These are phyloP conservation scores for Plasmodium inui DNA, from an alignment of 169 alveolate species.

Conservation along the genomic window DNA sequence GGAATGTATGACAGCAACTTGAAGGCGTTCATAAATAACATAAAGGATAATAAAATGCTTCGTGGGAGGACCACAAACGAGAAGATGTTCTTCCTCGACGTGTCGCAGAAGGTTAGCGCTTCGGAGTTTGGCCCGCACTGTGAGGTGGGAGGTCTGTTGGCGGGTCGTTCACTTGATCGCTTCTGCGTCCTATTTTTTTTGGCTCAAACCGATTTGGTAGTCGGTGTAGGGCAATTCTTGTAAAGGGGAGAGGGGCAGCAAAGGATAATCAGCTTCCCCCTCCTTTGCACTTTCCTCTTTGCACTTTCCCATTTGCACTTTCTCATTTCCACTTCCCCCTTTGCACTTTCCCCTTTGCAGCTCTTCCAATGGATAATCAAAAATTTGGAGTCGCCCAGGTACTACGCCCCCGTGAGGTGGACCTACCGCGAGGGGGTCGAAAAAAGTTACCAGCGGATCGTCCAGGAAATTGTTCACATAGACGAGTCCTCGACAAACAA, in stretches of 20 bases:
- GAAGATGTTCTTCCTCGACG: slow-evolving; percentile 66
- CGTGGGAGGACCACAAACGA: slow-evolving; percentile 24
- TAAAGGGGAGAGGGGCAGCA: background rate
- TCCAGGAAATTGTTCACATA: slow-evolving; percentile 24
- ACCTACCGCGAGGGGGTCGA: slow-evolving; percentile 17
- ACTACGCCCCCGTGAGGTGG: slow-evolving; percentile 67
- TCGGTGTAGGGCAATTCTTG: background rate
- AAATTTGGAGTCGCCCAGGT: slow-evolving; percentile 68
- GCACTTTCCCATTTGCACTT: background rate
- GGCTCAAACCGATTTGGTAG: background rate
- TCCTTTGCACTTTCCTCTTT: background rate
- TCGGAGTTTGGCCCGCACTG: background rate
- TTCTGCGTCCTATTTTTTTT: too few relatives aligned
- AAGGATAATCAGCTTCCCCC: too few relatives aligned
- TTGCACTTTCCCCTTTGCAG: background rate
- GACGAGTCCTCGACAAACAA: slow-evolving; percentile 28
- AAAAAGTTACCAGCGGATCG: slow-evolving; percentile 33
- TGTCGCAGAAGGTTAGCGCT: slow-evolving; percentile 41
- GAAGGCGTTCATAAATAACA: slow-evolving; percentile 38
- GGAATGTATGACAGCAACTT: slow-evolving; percentile 56
- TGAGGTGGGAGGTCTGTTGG: too few relatives aligned
- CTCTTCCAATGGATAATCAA: slow-evolving; percentile 64
- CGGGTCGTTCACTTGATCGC: too few relatives aligned
- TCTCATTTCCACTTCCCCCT: background rate
- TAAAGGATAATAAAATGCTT: slow-evolving; percentile 37